Percentiles rank a stretch among this genome's conserved stretches.
Evolutionary conservation across 2,329 filamentous ascomycete genomes (phyloP).

Genomic region (Trichophyton benhamiae): DNA sequence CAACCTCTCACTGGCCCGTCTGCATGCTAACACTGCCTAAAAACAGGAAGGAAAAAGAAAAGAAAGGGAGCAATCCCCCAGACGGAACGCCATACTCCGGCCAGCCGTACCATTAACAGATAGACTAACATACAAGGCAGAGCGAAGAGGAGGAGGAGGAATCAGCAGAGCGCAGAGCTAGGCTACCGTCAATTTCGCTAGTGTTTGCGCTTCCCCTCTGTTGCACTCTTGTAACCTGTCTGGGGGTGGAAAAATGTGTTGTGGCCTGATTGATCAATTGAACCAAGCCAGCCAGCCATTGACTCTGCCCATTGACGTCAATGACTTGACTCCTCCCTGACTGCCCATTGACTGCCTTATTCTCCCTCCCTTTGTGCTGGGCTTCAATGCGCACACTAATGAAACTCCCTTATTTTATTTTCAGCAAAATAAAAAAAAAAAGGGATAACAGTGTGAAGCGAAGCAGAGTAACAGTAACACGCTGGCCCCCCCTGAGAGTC

Average conservation of each 20-base stretch:
- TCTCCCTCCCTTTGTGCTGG: background rate
- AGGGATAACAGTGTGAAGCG: background rate
- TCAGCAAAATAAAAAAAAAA: too few relatives aligned
- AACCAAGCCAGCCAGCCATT: background rate
- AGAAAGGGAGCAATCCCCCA: background rate
- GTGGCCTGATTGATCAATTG: conserved; percentile 1
- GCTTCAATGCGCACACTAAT: too few relatives aligned
- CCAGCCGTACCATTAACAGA: background rate
- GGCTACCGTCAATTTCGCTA: conserved; percentile 1
- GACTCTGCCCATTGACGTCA: background rate
- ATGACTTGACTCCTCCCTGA: background rate
- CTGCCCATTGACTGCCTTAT: background rate
- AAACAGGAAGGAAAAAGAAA: background rate
- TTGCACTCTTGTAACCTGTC: background rate
- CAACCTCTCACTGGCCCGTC: background rate
- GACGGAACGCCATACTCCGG: conserved; percentile 2
- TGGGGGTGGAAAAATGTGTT: background rate
- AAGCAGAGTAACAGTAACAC: conserved; percentile 2
- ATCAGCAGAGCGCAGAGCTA: background rate
- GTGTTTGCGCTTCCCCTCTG: background rate
- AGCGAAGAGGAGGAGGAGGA: too few relatives aligned
- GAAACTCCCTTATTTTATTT: too few relatives aligned
- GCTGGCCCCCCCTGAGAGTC: background rate
- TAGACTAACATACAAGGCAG: too few relatives aligned
- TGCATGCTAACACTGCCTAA: background rate